Evolutionary conservation across 148 eudicot genomes (phyloP).

Genomic region (Rhododendron ovatum): DNA sequence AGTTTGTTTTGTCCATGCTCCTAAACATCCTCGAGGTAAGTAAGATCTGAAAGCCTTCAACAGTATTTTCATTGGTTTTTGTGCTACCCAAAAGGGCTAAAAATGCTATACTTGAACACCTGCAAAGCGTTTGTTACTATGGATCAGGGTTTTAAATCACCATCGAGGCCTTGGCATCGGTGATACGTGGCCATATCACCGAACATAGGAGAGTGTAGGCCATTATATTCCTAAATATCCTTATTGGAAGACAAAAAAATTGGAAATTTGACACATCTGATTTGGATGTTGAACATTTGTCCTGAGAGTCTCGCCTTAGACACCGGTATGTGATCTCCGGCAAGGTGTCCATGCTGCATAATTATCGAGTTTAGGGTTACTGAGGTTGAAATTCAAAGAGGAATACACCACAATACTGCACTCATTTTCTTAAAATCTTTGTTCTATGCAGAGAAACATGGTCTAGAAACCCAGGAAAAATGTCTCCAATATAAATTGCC

Average conservation of each 20-base stretch:
- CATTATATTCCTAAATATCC: neutral
- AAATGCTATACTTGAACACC: neutral
- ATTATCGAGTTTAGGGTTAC: neutral
- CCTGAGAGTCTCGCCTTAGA: neutral
- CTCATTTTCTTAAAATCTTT: neutral
- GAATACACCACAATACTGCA: neutral
- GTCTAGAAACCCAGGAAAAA: neutral
- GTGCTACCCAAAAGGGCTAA: neutral
- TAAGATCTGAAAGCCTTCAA: neutral
- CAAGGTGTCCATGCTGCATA: neutral
- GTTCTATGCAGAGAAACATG: neutral
- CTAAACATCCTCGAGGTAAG: neutral
- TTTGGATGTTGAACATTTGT: neutral
- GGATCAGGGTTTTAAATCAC: neutral
- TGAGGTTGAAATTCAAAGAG: neutral
- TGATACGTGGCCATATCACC: neutral
- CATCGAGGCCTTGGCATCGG: neutral
- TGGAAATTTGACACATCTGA: neutral
- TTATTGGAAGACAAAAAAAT: neutral
- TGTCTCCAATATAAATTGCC: slow-evolving; percentile 32
- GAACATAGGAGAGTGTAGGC: neutral
- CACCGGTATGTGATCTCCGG: neutral
- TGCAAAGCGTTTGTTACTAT: neutral
- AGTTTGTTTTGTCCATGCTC: neutral
- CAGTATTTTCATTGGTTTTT: neutral